Evolutionary conservation across 2,329 filamentous ascomycete genomes (phyloP).

Genomic region (Paraphoma chrysanthemicola): DNA sequence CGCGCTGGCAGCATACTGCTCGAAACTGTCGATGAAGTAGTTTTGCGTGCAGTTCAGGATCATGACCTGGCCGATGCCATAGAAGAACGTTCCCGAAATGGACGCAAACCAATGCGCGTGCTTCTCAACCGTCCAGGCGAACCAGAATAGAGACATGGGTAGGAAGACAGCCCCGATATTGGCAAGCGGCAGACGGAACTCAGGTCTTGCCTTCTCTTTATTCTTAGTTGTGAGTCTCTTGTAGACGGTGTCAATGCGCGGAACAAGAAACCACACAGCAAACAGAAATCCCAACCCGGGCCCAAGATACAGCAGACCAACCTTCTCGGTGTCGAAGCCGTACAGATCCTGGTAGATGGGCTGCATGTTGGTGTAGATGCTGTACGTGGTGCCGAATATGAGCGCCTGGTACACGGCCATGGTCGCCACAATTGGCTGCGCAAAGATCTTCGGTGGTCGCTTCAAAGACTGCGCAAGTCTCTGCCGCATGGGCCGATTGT

Average conservation of each 20-base stretch:
- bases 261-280: slow-evolving; percentile 55
- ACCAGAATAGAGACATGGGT: slow-evolving; percentile 53
- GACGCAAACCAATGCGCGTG: slow-evolving; percentile 52
- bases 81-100: slow-evolving; percentile 55
- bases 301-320: slow-evolving; percentile 55
- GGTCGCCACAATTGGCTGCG: slow-evolving; percentile 55
- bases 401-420: slow-evolving; percentile 57
- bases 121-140: slow-evolving; percentile 52
- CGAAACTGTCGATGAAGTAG: slow-evolving; percentile 62
- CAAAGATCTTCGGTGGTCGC: slow-evolving; percentile 52
- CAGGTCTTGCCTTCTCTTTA: slow-evolving; percentile 49
- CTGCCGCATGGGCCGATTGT: slow-evolving; percentile 44
- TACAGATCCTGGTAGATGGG: slow-evolving; percentile 54
- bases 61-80: slow-evolving; percentile 61
- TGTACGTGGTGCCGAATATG: slow-evolving; percentile 57
- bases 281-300: slow-evolving; percentile 54
- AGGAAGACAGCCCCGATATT: slow-evolving; percentile 55
- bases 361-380: slow-evolving; percentile 58
- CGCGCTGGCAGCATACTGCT: slow-evolving; percentile 58
- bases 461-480: slow-evolving; percentile 49
- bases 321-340: slow-evolving; percentile 55
- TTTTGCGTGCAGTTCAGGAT: slow-evolving; percentile 62
- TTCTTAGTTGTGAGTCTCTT: slow-evolving; percentile 52
- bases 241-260: slow-evolving; percentile 57
- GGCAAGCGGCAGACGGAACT: slow-evolving; percentile 55